Conservation (phyloP, 768 basidiomycete species). For the Stropharia rugosoannulata region DNA sequence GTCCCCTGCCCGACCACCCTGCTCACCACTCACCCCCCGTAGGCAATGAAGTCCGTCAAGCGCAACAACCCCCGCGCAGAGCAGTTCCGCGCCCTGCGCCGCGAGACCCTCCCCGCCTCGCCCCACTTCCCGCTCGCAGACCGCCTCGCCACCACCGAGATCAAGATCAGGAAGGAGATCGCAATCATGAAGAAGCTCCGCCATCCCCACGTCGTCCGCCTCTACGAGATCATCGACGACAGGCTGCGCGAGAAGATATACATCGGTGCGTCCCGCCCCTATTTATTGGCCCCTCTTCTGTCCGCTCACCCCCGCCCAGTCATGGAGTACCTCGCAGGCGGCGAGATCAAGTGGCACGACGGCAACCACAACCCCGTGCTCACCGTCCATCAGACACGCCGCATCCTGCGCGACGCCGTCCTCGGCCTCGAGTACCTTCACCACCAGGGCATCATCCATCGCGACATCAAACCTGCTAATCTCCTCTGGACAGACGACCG, state of each 20-base stretch:
- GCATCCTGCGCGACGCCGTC: slow-evolving; percentile 90
- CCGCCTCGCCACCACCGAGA: slow-evolving; percentile 68
- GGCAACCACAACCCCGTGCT: slow-evolving; percentile 68
- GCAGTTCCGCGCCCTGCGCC: slow-evolving; percentile 37
- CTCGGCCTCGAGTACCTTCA: slow-evolving; percentile 96
- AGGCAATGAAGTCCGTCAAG: slow-evolving; percentile 82
- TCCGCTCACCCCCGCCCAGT: slow-evolving; percentile 44
- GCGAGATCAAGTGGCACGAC: slow-evolving; percentile 90
- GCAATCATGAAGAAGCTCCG: slow-evolving; percentile 98
- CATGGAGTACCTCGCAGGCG: slow-evolving; percentile 95
- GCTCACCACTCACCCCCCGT: not conserved
- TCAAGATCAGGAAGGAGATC: slow-evolving; percentile 89
- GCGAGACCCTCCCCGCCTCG: slow-evolving; percentile 42
- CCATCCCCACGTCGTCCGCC: slow-evolving; percentile 85
- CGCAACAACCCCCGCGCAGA: slow-evolving; percentile 68
- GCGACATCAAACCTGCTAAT: slow-evolving; percentile 99
- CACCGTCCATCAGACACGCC: slow-evolving; percentile 77
- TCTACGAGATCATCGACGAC: slow-evolving; percentile 96
- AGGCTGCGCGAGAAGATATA: slow-evolving; percentile 84
- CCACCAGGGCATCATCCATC: slow-evolving; percentile 96
- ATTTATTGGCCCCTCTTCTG: not conserved
- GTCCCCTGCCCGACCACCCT: slow-evolving; percentile 16
- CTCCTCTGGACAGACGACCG: slow-evolving; percentile 88
- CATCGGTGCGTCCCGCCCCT: slow-evolving; percentile 68
- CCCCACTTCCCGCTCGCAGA: slow-evolving; percentile 62